A percentile compares a stretch with the other conserved stretches of the same genome.
Evolutionary conservation across 202 grass and related monocot species (phyloP).

Genomic region (Setaria viridis): DNA sequence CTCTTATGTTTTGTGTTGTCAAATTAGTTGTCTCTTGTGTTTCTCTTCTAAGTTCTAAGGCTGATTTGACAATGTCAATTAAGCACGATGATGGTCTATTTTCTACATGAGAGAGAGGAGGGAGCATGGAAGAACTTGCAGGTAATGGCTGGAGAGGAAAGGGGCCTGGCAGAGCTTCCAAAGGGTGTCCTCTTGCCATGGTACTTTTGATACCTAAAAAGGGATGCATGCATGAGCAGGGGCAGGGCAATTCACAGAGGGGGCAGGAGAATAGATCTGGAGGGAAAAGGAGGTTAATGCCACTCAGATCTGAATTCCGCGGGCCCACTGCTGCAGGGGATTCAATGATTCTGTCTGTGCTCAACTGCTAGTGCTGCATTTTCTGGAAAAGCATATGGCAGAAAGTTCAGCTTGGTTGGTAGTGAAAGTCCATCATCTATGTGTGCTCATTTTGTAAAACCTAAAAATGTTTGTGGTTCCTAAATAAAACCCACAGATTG

Average conservation of each 20-base stretch:
- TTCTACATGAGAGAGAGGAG: not conserved
- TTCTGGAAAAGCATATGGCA: slow-evolving; percentile 39
- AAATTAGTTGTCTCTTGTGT: not conserved
- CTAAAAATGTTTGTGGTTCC: too few species aligned
- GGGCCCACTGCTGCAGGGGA: slow-evolving; percentile 30
- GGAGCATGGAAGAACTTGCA: not conserved
- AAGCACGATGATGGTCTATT: not conserved
- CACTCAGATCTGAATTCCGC: slow-evolving; percentile 52
- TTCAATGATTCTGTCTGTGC: slow-evolving; percentile 58
- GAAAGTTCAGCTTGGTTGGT: slow-evolving; percentile 32
- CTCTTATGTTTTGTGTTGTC: not conserved
- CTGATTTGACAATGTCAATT: slow-evolving; percentile 7
- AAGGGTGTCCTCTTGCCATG: slow-evolving; percentile 43
- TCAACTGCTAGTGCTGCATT: slow-evolving; percentile 36
- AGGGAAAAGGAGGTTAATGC: slow-evolving; percentile 40
- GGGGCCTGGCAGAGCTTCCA: slow-evolving; percentile 38
- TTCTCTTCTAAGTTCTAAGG: not conserved
- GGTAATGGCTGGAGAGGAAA: slow-evolving; percentile 46
- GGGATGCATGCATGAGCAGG: slow-evolving; percentile 42
- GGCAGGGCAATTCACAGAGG: slow-evolving; percentile 29
- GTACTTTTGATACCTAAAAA: slow-evolving; percentile 53
- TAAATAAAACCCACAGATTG: not conserved
- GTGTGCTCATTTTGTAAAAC: not conserved
- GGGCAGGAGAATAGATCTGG: slow-evolving; percentile 47
- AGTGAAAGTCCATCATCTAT: slow-evolving; percentile 11